Percentiles rank a stretch among this genome's conserved stretches.
Evolutionary conservation across 768 basidiomycete genomes (phyloP).

Genomic region (Auricularia cornea): DNA sequence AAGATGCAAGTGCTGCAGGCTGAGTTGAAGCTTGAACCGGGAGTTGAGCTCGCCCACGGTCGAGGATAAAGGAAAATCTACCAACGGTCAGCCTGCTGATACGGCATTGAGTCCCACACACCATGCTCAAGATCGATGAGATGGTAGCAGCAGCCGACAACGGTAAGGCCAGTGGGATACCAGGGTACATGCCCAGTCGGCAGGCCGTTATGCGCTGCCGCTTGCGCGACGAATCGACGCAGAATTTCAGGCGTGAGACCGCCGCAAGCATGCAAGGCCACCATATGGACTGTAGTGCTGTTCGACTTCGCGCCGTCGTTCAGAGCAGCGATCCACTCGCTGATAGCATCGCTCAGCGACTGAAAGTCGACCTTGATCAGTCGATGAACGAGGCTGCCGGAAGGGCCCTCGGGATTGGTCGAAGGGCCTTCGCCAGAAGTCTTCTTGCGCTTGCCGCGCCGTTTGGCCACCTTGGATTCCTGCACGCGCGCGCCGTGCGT

Average conservation of each 20-base stretch:
- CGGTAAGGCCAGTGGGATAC: slow-evolving; percentile 38
- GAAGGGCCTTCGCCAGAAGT: neutral
- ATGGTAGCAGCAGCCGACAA: slow-evolving; percentile 78
- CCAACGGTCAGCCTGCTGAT: slow-evolving; percentile 3
- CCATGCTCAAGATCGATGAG: slow-evolving; percentile 45
- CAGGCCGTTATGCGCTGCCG: too few relatives aligned
- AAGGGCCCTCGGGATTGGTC: slow-evolving; percentile 1
- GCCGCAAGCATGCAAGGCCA: slow-evolving; percentile 71
- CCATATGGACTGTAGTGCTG: slow-evolving; percentile 38
- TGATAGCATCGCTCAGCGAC: slow-evolving; percentile 37
- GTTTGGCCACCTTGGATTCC: slow-evolving; percentile 10
- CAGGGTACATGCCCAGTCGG: neutral
- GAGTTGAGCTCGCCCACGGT: slow-evolving; percentile 14
- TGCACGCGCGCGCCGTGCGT: slow-evolving; percentile 40
- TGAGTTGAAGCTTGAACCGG: slow-evolving; percentile 21
- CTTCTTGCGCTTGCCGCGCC: slow-evolving; percentile 25
- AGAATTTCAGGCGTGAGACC: slow-evolving; percentile 61
- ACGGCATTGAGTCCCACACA: slow-evolving; percentile 17
- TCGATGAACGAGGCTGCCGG: slow-evolving; percentile 42
- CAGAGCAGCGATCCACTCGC: slow-evolving; percentile 40
- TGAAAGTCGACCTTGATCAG: slow-evolving; percentile 46
- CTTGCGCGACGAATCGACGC: slow-evolving; percentile 36
- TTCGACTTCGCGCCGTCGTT: neutral
- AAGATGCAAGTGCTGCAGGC: slow-evolving; percentile 52
- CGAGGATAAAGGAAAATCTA: slow-evolving; percentile 51